Conservation (phyloP, 2,329 filamentous ascomycete genomes). For the Gremmenia infestans region DNA sequence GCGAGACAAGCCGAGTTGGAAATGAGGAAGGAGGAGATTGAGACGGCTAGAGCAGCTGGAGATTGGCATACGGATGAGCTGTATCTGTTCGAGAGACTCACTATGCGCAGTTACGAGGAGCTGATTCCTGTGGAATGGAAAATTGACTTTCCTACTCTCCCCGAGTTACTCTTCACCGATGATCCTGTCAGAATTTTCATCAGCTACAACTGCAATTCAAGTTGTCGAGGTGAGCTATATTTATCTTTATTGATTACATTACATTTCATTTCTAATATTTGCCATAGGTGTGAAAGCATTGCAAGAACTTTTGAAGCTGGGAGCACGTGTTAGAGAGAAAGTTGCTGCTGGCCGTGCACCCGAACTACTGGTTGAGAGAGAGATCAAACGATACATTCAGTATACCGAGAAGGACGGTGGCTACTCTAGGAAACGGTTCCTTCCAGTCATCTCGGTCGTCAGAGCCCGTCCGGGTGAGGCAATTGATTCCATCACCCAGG, state of each 20-base stretch:
- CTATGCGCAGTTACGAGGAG: constrained; percentile 28
- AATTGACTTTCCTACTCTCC: constrained; percentile 29
- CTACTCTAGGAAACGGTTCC: constrained; percentile 24
- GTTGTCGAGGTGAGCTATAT: constrained; percentile 21
- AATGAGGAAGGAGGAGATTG: constrained; percentile 19
- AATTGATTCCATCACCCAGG: constrained; percentile 16
- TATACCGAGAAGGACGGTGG: constrained; percentile 33
- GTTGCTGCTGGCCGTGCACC: constrained; percentile 7
- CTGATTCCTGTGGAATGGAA: constrained; percentile 27
- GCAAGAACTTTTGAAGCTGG: constrained; percentile 25
- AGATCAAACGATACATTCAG: constrained; percentile 29
- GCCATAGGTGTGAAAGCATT: constrained; percentile 24
- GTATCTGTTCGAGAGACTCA: constrained; percentile 27
- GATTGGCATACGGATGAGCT: constrained; percentile 29
- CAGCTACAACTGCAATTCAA: constrained; percentile 21
- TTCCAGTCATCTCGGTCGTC: constrained; percentile 27
- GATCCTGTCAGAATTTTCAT: constrained; percentile 24
- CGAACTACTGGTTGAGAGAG: constrained; percentile 26
- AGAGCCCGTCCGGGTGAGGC: constrained; percentile 15
- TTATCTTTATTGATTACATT: background rate
- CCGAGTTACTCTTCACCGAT: constrained; percentile 24
- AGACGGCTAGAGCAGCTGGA: constrained; percentile 20
- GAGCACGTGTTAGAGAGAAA: constrained; percentile 24
- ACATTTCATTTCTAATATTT: background rate
- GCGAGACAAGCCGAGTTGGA: constrained; percentile 26